A percentile compares a stretch with the other conserved stretches of the same genome.
These are phyloP conservation scores for Hypomyces perniciosus DNA, from an alignment of 2,329 filamentous ascomycete species.

Conservation along the genomic window DNA sequence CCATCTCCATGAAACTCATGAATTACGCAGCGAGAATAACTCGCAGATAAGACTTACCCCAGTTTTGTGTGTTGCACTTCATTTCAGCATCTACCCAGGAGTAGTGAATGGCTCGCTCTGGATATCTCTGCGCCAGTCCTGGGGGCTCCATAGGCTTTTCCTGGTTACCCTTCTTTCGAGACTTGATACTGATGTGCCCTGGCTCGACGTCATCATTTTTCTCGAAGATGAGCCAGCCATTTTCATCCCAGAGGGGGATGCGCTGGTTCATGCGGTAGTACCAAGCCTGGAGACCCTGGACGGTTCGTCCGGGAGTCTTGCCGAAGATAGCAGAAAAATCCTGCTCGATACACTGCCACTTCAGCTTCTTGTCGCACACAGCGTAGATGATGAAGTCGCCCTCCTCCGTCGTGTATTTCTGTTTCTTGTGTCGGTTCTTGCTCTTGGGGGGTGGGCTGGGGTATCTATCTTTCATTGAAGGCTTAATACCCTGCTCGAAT, in stretches of 20 bases:
- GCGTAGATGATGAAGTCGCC: slow-evolving; percentile 40
- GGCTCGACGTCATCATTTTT: slow-evolving; percentile 34
- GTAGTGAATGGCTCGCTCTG: slow-evolving; percentile 41
- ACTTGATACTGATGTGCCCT: slow-evolving; percentile 33
- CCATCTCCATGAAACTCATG: background rate
- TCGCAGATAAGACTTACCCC: slow-evolving; percentile 32
- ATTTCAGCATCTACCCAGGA: slow-evolving; percentile 37
- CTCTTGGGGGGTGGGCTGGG: slow-evolving; percentile 31
- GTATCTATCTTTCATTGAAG: slow-evolving; percentile 23
- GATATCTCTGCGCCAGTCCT: slow-evolving; percentile 38
- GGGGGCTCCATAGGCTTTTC: slow-evolving; percentile 32
- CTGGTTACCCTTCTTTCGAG: slow-evolving; percentile 32
- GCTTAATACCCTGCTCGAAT: slow-evolving; percentile 33
- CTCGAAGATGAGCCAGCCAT: slow-evolving; percentile 36
- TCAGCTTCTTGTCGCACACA: slow-evolving; percentile 38
- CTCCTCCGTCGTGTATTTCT: slow-evolving; percentile 39
- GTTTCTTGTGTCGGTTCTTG: slow-evolving; percentile 36
- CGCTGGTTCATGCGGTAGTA: slow-evolving; percentile 39
- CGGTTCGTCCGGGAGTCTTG: slow-evolving; percentile 31
- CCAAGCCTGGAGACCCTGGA: slow-evolving; percentile 37
- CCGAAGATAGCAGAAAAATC: slow-evolving; percentile 34
- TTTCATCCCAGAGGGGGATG: slow-evolving; percentile 34
- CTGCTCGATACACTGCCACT: slow-evolving; percentile 36
- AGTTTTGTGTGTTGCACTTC: slow-evolving; percentile 31
- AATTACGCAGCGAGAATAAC: background rate